Evolutionary conservation across 2,329 filamentous ascomycete genomes (phyloP), one percentile per base, ranked within the genome.

Genomic region (Paecilomyces variotii): DNA sequence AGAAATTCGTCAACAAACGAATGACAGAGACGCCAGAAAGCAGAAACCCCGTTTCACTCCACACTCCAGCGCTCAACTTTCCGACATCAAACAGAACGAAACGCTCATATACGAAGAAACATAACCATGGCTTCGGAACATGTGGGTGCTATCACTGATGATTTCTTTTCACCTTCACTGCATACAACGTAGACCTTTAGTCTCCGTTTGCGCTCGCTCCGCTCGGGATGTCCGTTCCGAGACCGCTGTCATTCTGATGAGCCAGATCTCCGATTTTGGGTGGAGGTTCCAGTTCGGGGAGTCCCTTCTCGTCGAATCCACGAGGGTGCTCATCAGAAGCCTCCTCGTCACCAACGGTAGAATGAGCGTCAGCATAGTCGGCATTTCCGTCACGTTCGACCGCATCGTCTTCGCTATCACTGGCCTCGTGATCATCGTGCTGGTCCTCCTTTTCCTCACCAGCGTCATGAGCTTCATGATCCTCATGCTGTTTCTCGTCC

Each of bases 221-320:
- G 7, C 63, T 68, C 39, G 61, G 63, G 19, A 66, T 59, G 55
- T 72, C 69, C 2, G 65, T 63, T 24, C 69, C 69, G 25, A 72
- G 58, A 11, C 69, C 69, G 53, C 68, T 70, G 56, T 72, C 69
- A 57, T 66, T 72, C 28, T 59, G 61, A 25, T 60, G 61, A 25
- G 27, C 59, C 62, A 67, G 59, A 35, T 64, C 65, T 26, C 53
- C 55, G 11, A 62, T 66, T n/a, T 58, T 56, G 2, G 56, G 60
- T 24, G 59, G 57, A 26, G 32, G 28, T 39, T 62, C 59, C 34
- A 61, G 56, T 10, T 61, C 58, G 3, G 62, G 7, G 5, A 52
- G 24, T 28, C 10, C 50, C 27, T 28, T 28, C 10, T 52, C 50
- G 5, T 26, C 24, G 24, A 25, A 52, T 52, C 26, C 14, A 45